Evolutionary conservation across 352 stramenopile genomes (phyloP), one percentile per base, ranked within the genome.

Genomic region (Phytophthora podocarpi): DNA sequence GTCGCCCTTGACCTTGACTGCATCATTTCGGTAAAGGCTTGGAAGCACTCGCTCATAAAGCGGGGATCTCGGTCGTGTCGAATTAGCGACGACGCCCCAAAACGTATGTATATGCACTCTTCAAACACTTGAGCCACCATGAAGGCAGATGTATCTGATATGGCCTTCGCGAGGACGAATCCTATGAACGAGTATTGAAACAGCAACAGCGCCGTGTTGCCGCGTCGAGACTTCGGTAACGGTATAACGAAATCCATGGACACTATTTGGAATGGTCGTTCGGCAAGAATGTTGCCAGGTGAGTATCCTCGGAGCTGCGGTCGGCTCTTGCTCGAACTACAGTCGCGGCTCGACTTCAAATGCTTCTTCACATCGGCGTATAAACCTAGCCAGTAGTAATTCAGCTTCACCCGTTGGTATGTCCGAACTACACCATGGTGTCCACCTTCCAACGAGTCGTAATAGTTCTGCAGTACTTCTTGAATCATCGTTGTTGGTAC

Each of bases 401-500:
- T 24, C 3, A 18, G 4, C 24, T 30, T 28, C 3, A 36, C 36
- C 6, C 35, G 13, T 8, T 40, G 26, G 24, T 30, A 48, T 7
- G 49, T 58, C 23, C 36, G 1, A 8, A 48, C 37, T 4, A 58
- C 27, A 8, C 49, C 49, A 31, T 58, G 35, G 9, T 58, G 49
- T 0, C 50, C 50, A 23, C 50, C 37, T 50, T 59, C 39, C 2
- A 50, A 21, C 27, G 59, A 61, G 32, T 51, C 45, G 32, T 59
- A 41, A 36, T 31, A 50, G 11, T n/a, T 49, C 12, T 59, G 31
- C 1, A 59, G 24, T 7, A 59, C 42, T 26, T 66, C 56, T 10
- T 39, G 24, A 31, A 55, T 53, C 46, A 64, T 53, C 5, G 55
- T 46, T 0, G 43, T 56, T 7, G 55, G 55, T 5, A 65, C 39